phyloP scores from a whole-genome alignment of 768 basidiomycete genomes.

The Scleroderma citrinum region DNA sequence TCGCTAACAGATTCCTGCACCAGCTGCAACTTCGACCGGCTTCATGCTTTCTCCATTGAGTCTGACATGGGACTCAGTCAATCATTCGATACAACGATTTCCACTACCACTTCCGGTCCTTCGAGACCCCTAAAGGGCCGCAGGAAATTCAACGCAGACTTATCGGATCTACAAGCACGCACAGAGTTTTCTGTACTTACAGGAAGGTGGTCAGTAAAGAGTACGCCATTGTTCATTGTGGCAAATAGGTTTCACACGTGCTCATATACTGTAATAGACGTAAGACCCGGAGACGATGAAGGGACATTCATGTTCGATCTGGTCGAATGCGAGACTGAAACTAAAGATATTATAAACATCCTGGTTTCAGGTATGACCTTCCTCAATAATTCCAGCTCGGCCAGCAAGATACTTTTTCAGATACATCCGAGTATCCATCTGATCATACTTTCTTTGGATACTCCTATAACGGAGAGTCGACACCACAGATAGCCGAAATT shows the following conservation, averaged over 20 bases:
- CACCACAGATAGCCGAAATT: constrained; percentile 34
- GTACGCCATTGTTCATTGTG: constrained; percentile 26
- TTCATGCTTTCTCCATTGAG: too few relatives aligned
- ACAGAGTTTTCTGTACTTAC: constrained; percentile 31
- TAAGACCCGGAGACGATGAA: constrained; percentile 57
- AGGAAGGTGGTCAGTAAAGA: constrained; percentile 34
- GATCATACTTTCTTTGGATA: constrained; percentile 55
- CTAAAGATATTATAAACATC: constrained; percentile 35
- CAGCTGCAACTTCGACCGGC: too few relatives aligned
- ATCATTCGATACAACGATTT: neutral
- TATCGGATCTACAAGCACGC: constrained; percentile 40
- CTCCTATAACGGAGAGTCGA: constrained; percentile 38
- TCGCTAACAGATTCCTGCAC: too few relatives aligned
- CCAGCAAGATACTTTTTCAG: constrained; percentile 26
- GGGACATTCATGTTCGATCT: constrained; percentile 53
- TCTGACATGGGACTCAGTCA: too few relatives aligned
- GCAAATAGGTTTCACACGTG: neutral
- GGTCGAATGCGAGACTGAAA: constrained; percentile 28
- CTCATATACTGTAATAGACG: constrained; percentile 28
- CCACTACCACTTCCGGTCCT: neutral
- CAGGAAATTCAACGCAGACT: constrained; percentile 51
- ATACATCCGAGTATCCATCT: constrained; percentile 62
- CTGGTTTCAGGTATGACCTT: constrained; percentile 42
- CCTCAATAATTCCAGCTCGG: neutral
- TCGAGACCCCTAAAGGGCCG: constrained; percentile 42